Conservation (phyloP, 495 filamentous ascomycete species). For the Penicillium canescens region DNA sequence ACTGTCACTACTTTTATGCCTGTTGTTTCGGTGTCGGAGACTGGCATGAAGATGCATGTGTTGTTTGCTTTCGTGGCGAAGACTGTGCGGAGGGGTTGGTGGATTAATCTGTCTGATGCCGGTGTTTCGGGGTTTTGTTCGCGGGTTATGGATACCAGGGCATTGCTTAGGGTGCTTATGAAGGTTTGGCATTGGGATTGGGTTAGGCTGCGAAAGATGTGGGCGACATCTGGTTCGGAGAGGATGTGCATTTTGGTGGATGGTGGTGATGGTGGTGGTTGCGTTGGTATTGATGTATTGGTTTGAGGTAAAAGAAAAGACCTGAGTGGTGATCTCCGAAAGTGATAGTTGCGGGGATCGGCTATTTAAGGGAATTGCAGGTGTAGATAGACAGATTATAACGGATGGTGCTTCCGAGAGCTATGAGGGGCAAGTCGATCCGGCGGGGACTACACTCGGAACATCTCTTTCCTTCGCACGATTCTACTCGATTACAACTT, state of each 20-base stretch:
- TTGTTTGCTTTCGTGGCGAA: constrained; percentile 64
- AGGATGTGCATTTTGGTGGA: constrained; percentile 42
- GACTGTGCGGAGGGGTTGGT: constrained; percentile 76
- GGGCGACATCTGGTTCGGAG: constrained; percentile 38
- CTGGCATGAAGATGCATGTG: constrained; percentile 92
- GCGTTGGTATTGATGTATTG: no score
- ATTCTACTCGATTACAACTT: no score
- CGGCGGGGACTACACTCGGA: neutral
- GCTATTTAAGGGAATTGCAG: neutral
- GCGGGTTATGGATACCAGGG: constrained; percentile 30
- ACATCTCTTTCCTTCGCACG: no score
- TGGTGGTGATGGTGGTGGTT: neutral
- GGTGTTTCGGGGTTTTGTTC: constrained; percentile 22
- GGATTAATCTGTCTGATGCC: constrained; percentile 36
- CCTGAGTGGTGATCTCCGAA: no score
- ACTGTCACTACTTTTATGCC: constrained; percentile 65
- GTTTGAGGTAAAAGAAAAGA: no score
- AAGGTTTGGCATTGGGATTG: constrained; percentile 35
- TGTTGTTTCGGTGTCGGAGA: constrained; percentile 54
- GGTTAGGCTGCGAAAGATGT: constrained; percentile 37
- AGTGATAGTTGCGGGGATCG: neutral
- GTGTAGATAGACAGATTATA: neutral
- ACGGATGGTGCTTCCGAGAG: constrained; percentile 8
- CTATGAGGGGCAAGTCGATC: constrained; percentile 6
- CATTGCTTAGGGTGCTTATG: constrained; percentile 29